These are phyloP conservation scores for Furcasterigmium furcatum DNA, from an alignment of 2,329 filamentous ascomycete genomes.

Conservation along the genomic window DNA sequence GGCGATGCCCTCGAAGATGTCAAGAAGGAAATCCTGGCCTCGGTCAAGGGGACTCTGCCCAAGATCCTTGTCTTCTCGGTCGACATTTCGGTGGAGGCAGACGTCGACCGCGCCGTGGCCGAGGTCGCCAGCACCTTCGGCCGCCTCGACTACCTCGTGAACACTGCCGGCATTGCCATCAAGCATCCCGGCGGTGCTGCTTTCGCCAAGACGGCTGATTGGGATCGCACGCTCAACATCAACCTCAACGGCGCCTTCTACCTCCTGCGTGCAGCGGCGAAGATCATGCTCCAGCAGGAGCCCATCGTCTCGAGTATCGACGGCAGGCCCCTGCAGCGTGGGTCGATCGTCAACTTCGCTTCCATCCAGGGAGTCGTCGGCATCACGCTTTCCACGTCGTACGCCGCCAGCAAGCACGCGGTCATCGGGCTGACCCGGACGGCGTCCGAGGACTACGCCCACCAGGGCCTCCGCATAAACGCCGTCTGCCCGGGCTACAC, in stretches of 20 bases:
- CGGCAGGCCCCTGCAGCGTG: slow-evolving; percentile 4
- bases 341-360: slow-evolving; percentile 10
- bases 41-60: neutral
- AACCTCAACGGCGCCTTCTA: slow-evolving; percentile 40
- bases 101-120: slow-evolving; percentile 20
- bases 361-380: slow-evolving; percentile 8
- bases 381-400: slow-evolving; percentile 6
- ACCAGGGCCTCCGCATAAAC: slow-evolving; percentile 33
- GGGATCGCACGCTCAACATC: slow-evolving; percentile 34
- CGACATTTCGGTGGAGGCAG: slow-evolving; percentile 19
- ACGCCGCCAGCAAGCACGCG: slow-evolving; percentile 11
- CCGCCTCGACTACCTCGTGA: slow-evolving; percentile 35
- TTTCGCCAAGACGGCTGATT: slow-evolving; percentile 29
- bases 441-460: slow-evolving; percentile 37
- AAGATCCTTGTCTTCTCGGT: neutral
- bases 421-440: slow-evolving; percentile 13
- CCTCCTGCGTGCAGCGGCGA: slow-evolving; percentile 31
- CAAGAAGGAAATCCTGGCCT: neutral
- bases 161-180: slow-evolving; percentile 33
- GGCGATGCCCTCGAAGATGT: neutral
- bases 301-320: slow-evolving; percentile 31
- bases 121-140: slow-evolving; percentile 24
- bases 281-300: slow-evolving; percentile 40
- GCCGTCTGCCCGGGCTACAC: slow-evolving; percentile 27
- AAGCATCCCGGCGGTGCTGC: slow-evolving; percentile 32